Evolutionary conservation across 2,329 filamentous ascomycete species (phyloP).

Genomic region (Sarocladium oryzae): DNA sequence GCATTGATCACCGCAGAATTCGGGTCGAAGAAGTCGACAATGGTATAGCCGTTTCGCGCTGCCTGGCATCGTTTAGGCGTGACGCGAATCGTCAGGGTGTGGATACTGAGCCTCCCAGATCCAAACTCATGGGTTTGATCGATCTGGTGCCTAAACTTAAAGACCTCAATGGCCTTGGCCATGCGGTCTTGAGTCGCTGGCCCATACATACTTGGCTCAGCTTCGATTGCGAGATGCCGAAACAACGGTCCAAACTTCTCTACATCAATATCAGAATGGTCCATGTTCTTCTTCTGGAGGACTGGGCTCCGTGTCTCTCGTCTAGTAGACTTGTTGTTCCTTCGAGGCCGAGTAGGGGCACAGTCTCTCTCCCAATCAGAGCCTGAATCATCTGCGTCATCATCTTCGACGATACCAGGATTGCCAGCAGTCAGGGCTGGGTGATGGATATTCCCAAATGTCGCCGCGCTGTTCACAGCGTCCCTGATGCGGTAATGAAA

Average conservation of each 20-base stretch:
- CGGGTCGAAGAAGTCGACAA: conserved; percentile 28
- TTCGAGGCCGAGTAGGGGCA: not conserved
- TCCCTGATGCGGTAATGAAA: conserved; percentile 43
- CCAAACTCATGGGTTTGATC: not conserved
- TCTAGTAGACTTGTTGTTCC: conserved; percentile 10
- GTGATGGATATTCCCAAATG: conserved; percentile 13
- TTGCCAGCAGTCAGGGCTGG: conserved; percentile 10
- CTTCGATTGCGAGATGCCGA: conserved; percentile 34
- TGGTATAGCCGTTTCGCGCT: conserved; percentile 21
- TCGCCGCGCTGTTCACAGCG: conserved; percentile 11
- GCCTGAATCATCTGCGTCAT: conserved; percentile 13
- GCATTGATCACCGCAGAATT: conserved; percentile 22
- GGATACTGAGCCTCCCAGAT: conserved; percentile 20
- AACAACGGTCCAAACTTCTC: conserved; percentile 32
- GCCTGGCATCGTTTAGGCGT: conserved; percentile 18
- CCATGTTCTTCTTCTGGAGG: not conserved
- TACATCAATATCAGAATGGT: conserved; percentile 21
- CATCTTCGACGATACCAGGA: not conserved
- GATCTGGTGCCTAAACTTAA: conserved; percentile 16
- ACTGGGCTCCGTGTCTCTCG: conserved; percentile 12
- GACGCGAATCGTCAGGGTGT: conserved; percentile 37
- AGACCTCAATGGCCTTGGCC: conserved; percentile 30
- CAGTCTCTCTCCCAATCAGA: conserved; percentile 4
- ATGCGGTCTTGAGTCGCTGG: conserved; percentile 22
- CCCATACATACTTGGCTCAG: conserved; percentile 33